These are phyloP conservation scores for Adansonia madagascariensis DNA, from an alignment of 441 rosid genomes.

Conservation along the genomic window DNA sequence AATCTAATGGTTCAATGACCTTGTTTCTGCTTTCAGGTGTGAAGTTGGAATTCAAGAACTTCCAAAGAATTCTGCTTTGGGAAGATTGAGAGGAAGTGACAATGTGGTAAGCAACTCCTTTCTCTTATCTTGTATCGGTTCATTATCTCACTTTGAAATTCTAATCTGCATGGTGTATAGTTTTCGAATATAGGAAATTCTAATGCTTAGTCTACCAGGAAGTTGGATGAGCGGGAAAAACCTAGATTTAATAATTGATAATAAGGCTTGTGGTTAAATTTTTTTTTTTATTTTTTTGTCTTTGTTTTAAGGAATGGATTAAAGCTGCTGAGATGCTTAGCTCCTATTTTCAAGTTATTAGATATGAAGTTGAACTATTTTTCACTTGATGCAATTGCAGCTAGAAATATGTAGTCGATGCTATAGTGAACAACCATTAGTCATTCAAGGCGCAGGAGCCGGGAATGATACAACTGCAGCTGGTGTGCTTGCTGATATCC, in stretches of 20 bases:
- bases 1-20: background rate
- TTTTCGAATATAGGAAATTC: background rate
- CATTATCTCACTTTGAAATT: background rate
- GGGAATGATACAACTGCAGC: slow-evolving; percentile 96
- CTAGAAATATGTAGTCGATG: slow-evolving; percentile 74
- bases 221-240: background rate
- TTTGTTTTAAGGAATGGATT: background rate
- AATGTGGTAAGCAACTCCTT: slow-evolving; percentile 61
- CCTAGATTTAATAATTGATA: background rate
- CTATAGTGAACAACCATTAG: slow-evolving; percentile 76
- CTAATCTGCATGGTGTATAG: background rate
- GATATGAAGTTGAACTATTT: slow-evolving; percentile 3
- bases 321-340: background rate
- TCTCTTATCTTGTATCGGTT: background rate
- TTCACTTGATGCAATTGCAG: slow-evolving; percentile 41
- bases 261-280: background rate
- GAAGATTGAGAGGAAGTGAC: slow-evolving; percentile 93
- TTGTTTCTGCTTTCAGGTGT: slow-evolving; percentile 49
- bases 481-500: slow-evolving; percentile 88
- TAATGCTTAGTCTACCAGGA: background rate
- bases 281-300: background rate
- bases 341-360: background rate
- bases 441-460: slow-evolving; percentile 98
- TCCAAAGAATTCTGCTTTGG: slow-evolving; percentile 75
- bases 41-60: slow-evolving; percentile 94